Base-by-base conservation (phyloP, 192 early-diverging fungal species). In the Coemansia furcata region DNA sequence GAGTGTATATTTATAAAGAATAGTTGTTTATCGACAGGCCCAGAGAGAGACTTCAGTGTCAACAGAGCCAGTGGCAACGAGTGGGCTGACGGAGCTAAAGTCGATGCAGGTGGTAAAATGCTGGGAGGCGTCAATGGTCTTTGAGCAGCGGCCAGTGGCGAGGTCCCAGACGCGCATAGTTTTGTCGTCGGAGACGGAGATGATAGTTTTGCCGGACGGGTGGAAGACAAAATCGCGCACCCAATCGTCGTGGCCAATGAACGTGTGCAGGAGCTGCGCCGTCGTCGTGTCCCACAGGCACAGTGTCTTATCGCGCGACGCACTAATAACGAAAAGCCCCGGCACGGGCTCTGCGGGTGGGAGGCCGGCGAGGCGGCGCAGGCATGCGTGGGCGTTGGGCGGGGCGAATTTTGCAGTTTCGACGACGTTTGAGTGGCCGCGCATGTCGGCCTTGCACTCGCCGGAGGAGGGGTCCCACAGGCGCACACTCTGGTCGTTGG, bases 381-480 rank as follows among this genome's bases (percentile, higher is more conserved):
- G 84, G 57, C 71, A 82, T n/a, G 88, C 77, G 59, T 90, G 87
- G 5, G 91, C 82, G 32, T 64, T 77, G 17, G 76, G 58, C 10
- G 96, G 96, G 17, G 89, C 92, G 85, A 96, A 98, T 17, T 86
- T 86, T 1, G 93, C 89, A 49, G 90, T 93, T 70, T 98, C 96
- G 35, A 98, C 91, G n/a, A 98, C 95, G 69, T 98, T 93, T 14
- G 93, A 93, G 76, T 98, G 96, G 23, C 93, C 95, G 39, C 92
- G 85, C 71, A 97, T 82, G 52, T 94, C 92, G 64, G 78, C 84
- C 67, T 90, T 89, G 68, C 85, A 86, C 50, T 93, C 92, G 44
- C 93, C 92, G 7, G 87, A 81, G 6, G 76, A 39, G 3, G 85
- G 62, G 65, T 97, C 93, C 93, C 92, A 95, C 17, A 97, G 58